Evolutionary conservation across 805 yeast genomes (phyloP).

Genomic region (Torulaspora microellipsoides): DNA sequence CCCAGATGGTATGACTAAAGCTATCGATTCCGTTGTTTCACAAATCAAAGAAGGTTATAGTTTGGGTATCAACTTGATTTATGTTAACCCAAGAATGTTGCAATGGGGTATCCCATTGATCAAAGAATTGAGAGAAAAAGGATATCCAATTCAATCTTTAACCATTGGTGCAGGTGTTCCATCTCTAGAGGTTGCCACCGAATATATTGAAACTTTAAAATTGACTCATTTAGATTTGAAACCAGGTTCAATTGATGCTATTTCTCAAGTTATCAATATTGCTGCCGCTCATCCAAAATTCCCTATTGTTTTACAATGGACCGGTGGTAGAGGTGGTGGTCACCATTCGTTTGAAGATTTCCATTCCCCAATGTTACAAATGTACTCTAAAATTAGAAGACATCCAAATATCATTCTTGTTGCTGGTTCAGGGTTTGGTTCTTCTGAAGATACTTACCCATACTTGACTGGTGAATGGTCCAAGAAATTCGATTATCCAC

Average conservation of each 20-base stretch:
- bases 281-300: conserved; percentile 94
- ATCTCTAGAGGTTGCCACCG: conserved; percentile 93
- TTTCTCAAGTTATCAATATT: conserved; percentile 77
- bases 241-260: conserved; percentile 96
- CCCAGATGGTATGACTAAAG: conserved; percentile 64
- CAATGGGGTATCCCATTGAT: conserved; percentile 99
- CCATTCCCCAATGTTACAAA: conserved; percentile 95
- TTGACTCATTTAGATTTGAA: conserved; percentile 91
- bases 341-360: conserved; percentile 99
- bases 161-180: conserved; percentile 99
- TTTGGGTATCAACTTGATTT: conserved; percentile 85
- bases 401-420: conserved; percentile 82
- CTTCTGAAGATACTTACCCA: conserved; percentile 94
- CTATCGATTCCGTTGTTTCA: conserved; percentile 67
- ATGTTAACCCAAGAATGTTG: conserved; percentile 94
- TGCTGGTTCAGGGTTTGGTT: conserved; percentile 99
- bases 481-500: conserved; percentile 78
- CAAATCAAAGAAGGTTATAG: conserved; percentile 81
- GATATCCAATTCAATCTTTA: conserved; percentile 93
- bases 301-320: conserved; percentile 99
- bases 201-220: conserved; percentile 88
- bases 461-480: conserved; percentile 98
- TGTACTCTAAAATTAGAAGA: conserved; percentile 92
- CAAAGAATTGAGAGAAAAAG: conserved; percentile 79
- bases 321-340: conserved; percentile 99